Conservation (phyloP, 2,329 filamentous ascomycete species). For the Penicillium decumbens region DNA sequence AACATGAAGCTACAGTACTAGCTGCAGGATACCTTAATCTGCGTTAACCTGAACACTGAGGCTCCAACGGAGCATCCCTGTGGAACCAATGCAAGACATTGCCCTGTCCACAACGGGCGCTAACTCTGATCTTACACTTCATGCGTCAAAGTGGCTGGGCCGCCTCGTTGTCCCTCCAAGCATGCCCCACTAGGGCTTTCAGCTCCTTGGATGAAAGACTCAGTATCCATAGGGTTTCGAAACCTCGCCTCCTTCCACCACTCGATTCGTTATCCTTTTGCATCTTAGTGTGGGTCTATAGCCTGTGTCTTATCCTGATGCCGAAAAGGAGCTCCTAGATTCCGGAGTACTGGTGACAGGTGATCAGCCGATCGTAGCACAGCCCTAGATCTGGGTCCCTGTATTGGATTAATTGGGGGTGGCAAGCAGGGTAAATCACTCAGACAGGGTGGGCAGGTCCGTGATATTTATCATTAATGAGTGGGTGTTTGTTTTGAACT, state of each 20-base stretch:
- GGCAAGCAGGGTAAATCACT: no score
- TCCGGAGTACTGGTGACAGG: not conserved
- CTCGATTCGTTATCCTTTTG: not conserved
- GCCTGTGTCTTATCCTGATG: not conserved
- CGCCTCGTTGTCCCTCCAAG: conserved; percentile 15
- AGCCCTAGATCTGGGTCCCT: not conserved
- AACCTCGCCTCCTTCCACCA: not conserved
- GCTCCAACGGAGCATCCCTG: not conserved
- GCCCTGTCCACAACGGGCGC: conserved; percentile 12
- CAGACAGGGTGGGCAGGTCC: not conserved
- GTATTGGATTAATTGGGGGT: not conserved
- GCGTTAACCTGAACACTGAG: not conserved
- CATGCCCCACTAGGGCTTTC: conserved; percentile 7
- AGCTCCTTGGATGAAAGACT: conserved; percentile 4
- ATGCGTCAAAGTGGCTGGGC: conserved; percentile 18
- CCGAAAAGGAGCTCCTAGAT: not conserved
- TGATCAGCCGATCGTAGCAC: not conserved
- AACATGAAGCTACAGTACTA: not conserved
- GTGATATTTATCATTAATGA: not conserved
- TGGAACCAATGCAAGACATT: conserved; percentile 20
- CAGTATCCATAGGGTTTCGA: conserved; percentile 2
- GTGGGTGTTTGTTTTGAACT: not conserved
- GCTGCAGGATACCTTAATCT: not conserved
- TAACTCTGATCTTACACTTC: conserved; percentile 14
- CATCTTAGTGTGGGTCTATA: not conserved